Evolutionary conservation across 148 eudicot species (phyloP).

Genomic region (Cornus kousa): DNA sequence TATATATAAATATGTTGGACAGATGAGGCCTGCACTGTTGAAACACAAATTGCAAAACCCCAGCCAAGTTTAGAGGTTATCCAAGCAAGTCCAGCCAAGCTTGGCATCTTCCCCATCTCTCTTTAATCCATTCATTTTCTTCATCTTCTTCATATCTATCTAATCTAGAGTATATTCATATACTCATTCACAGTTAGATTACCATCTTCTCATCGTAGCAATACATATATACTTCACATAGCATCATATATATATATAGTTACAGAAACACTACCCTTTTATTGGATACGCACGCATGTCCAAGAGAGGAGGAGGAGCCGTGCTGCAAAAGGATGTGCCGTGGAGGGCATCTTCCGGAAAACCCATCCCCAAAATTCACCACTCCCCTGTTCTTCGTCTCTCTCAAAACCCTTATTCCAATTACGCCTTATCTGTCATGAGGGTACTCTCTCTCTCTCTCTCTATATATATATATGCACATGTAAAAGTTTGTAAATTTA

Average conservation of each 20-base stretch:
- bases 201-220: not conserved
- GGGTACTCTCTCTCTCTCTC: constrained; percentile 36
- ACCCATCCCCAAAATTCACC: constrained; percentile 85
- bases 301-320: constrained; percentile 40
- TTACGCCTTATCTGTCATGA: constrained; percentile 71
- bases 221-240: not conserved
- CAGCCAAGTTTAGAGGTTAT: not conserved
- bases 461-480: not conserved
- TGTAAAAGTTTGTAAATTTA: not conserved
- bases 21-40: too few relatives aligned
- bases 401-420: constrained; percentile 51
- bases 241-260: not conserved
- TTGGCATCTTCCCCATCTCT: not conserved
- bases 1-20: too few relatives aligned
- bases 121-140: not conserved
- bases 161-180: not conserved
- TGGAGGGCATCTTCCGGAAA: constrained; percentile 69
- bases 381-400: constrained; percentile 65
- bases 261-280: not conserved
- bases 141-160: not conserved
- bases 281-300: constrained; percentile 36
- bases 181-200: not conserved
- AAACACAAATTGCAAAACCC: not conserved
- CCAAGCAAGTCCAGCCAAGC: not conserved
- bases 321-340: constrained; percentile 62